Evolutionary conservation across 768 basidiomycete genomes (phyloP).

Genomic region (Termitomyces bulborhizus): DNA sequence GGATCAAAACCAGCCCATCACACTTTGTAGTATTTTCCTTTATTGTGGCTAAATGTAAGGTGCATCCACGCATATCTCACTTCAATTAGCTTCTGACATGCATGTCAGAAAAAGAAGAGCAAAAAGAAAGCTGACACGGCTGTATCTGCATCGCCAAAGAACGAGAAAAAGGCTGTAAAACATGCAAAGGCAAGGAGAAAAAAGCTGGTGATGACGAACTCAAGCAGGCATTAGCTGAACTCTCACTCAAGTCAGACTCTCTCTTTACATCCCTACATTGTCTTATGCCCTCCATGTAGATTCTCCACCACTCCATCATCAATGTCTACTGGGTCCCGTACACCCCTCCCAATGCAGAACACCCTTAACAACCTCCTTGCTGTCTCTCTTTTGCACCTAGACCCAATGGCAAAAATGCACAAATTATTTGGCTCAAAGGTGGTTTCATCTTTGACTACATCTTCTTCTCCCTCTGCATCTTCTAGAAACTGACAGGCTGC

Average conservation of each 20-base stretch:
- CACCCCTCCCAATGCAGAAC: constrained; percentile 27
- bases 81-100: neutral
- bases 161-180: constrained; percentile 55
- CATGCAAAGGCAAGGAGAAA: constrained; percentile 59
- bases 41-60: constrained; percentile 32
- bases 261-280: neutral
- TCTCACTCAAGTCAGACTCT: constrained; percentile 62
- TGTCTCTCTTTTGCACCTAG: constrained; percentile 77
- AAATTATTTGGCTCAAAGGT: constrained; percentile 94
- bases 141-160: constrained; percentile 19
- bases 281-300: constrained; percentile 21
- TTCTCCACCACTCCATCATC: constrained; percentile 42
- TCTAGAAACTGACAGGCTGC: constrained; percentile 26
- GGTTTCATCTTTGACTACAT: constrained; percentile 47
- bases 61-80: constrained; percentile 7
- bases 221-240: constrained; percentile 77
- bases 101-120: constrained; percentile 27
- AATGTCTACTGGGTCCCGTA: constrained; percentile 15
- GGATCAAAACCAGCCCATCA: too few relatives aligned
- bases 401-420: constrained; percentile 85
- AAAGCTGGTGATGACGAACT: constrained; percentile 71
- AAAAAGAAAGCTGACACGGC: constrained; percentile 21
- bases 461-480: constrained; percentile 25
- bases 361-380: constrained; percentile 45
- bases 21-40: too few relatives aligned